Percentiles rank a stretch among this genome's conserved stretches.
Conservation (phyloP, 768 basidiomycete species). For the Suillus variegatus region DNA sequence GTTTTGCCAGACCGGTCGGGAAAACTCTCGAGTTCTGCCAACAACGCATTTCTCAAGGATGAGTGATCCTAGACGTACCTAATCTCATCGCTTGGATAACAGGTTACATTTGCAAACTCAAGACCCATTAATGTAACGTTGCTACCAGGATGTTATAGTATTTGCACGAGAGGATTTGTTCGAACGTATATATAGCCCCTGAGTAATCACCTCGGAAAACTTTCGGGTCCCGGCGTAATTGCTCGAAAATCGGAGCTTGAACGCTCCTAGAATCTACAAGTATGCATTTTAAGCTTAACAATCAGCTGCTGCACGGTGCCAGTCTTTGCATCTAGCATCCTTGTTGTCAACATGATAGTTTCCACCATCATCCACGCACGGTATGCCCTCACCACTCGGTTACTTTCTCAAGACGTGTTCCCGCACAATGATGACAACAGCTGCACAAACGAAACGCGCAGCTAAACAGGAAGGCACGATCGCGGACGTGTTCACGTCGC, state of each 20-base stretch:
- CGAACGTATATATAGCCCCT: not conserved
- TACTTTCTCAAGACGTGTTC: not conserved
- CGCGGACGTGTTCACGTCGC: constrained; percentile 47
- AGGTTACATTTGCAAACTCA: no score
- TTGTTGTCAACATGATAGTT: not conserved
- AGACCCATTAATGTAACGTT: no score
- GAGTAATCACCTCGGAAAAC: not conserved
- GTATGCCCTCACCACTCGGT: not conserved
- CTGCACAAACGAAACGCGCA: not conserved
- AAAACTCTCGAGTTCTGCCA: no score
- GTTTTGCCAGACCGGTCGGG: no score
- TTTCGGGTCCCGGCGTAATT: not conserved
- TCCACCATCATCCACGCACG: not conserved
- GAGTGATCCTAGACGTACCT: no score
- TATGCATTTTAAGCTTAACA: not conserved
- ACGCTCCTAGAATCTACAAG: not conserved
- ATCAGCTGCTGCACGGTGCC: no score
- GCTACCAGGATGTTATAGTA: no score
- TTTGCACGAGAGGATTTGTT: no score
- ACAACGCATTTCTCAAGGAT: no score
- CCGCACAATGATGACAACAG: not conserved
- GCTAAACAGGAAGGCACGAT: constrained; percentile 40
- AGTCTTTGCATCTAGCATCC: not conserved
- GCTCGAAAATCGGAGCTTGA: not conserved
- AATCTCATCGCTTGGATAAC: no score